Base-by-base conservation (phyloP, 2,329 filamentous ascomycete species). In the Cytospora paraplurivora region DNA sequence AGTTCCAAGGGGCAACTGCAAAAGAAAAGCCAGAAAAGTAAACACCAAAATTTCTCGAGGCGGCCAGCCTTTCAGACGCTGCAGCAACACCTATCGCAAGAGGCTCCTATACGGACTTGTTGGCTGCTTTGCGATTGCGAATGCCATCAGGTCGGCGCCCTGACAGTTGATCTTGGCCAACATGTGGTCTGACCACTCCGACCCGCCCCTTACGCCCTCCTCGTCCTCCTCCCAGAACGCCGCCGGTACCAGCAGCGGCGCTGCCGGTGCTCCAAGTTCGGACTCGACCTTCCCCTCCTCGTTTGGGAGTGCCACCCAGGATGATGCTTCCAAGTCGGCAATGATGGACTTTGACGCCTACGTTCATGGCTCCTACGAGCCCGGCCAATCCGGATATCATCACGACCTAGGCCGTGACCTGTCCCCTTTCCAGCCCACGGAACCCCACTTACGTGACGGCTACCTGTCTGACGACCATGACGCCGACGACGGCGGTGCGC, bases 381-480 rank as follows among this genome's bases (percentile, higher is more conserved):
- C 51, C 59, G 59, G 54, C 15, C 38, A 11, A 21, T 50, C 59
- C 59, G 59, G 50, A 41, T 55, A 61, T 52, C 51, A 55, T 34
- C 33, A 61, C 49, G 38, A 61, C 13, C 19, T 41, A 53, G 59
- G 38, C n/a, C 51, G 41, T 7, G 38, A 61, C 8, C 19, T 61
- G 38, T 61, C 59, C 38, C 54, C 54, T 21, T 19, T 55, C 51
- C 51, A 61, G 32, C 49, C 59, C 35, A 21, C 51, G 33, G 59
- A 66, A 47, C 19, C 34, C 37, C 37, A 56, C 35, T 57, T 59
- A 38, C 59, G 47, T 21, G 67, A 66, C 61, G 64, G 58, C 44
- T 67, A 69, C 66, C 61, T 68, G 32, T 68, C 67, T 8, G 70
- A 70, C 44, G 66, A 68, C 32, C 56, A 66, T 17, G 71, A 72